Evolutionary conservation across 139 green algal species (phyloP), one percentile per base, ranked within the genome.

Genomic region (Chlorella sp.): DNA sequence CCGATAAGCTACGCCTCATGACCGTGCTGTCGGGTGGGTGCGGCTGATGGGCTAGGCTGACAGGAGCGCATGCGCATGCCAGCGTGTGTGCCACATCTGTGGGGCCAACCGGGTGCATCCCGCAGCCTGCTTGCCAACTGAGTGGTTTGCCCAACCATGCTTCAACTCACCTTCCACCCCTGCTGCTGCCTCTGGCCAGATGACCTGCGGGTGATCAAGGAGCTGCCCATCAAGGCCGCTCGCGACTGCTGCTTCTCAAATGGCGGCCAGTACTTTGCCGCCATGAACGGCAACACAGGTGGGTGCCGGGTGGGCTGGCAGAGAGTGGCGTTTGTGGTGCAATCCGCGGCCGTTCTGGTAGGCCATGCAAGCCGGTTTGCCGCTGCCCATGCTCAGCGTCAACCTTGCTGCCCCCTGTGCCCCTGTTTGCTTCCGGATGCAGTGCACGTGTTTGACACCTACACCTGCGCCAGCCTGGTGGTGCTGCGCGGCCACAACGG

Each of bases 1-100:
- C 91, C 2, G 96, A 98, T 92, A 98, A 97, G 92, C 90, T 98
- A 82, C 93, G 95, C 34, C 91, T 98, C 38, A 93, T 98, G 88
- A 93, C 92, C 20, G 90, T 98, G 30, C 89, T 98, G 32, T 94
- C 96, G 89, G 95, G 97, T 84, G 94, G 96, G 81, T 84, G 96
- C 43, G 91, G 40, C 73, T 89, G 36, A 20, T 41, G 34, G 80
- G 26, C 64, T 40, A 32, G 64, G 38, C 19, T 3, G 16, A n/a
- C n/a, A 28, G 38, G 36, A 51, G 69, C 1, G 69, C 13, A 24
- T 60, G 9, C 2, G 51, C 51, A 16, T 24, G 51, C 51, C 22
- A 26, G 64, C 32, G 32, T 34, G n/a, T n/a, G n/a, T n/a, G n/a
- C n/a, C n/a, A n/a, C n/a, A n/a, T n/a, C n/a, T n/a, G n/a, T n/a